Evolutionary conservation across 2,329 filamentous ascomycete genomes (phyloP), one percentile per base, ranked within the genome.

Genomic region (Tolypocladium endophyticum): DNA sequence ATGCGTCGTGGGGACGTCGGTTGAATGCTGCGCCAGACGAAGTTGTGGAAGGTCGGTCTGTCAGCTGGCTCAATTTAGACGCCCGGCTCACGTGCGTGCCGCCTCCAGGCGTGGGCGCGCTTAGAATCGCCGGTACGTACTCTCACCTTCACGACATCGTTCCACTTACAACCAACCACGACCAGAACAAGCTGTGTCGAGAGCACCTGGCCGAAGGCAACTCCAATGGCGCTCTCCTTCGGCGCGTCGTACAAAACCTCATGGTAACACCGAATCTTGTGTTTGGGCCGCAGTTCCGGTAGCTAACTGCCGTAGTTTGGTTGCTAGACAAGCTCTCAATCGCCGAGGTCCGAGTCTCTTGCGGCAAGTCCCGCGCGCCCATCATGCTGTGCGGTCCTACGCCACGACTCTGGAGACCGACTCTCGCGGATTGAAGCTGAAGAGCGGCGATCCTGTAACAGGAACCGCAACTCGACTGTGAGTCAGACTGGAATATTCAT

Each of bases 361-460:
- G 41, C 58, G 38, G 20, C 60, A 55, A 9, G 41, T 53, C 47
- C 60, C 58, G 55, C 55, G 11, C 4, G 35, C 41, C 7, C 56
- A 58, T 30, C 25, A 23, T 50, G 38, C 20, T 18, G 14, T 59
- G 39, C 55, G 62, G n/a, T 60, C 28, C 45, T 63, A 62, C 35
- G 58, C 60, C 50, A 64, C 64, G n/a, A 59, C 30, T 6, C 28
- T 66, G 28, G 57, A 60, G 25, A 35, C 58, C 4, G 52, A 61
- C 47, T n/a, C 43, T 8, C 50, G 55, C 3, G 61, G 58, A 6
- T 47, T 66, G 8, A 9, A 61, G 35, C 57, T 66, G 0, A 52
- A 58, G n/a, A 63, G 39, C 14, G 2, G 41, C n/a, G 57, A 55
- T 4, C 25, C 45, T 25, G 61, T 50, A 39, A 58, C 52, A 1